Evolutionary conservation across 495 filamentous ascomycete genomes (phyloP), one percentile per base, ranked within the genome.

Genomic region (Collariella sp.): DNA sequence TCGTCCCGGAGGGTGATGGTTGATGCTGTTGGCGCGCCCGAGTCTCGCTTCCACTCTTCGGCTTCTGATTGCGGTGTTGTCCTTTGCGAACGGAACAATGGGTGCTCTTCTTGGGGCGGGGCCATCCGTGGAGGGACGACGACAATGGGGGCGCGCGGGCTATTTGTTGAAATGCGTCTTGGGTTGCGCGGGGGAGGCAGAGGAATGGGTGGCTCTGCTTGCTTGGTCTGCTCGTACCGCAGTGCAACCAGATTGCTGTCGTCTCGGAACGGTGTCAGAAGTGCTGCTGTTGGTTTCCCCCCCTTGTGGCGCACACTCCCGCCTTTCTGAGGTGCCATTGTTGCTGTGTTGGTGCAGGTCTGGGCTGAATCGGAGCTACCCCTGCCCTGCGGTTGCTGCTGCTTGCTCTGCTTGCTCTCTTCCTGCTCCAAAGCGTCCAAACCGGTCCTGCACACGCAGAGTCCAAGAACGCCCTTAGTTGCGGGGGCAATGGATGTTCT

Each of bases 161-260:
- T 26, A 5, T 36, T 52, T 3, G 61, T 46, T 15, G 54, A 56
- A 10, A 61, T 24, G 50, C 70, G 70, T 22, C 56, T 58, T 10
- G 65, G 62, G 39, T 63, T 65, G 26, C 67, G 64, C n/a, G 71
- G 69, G 24, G 72, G 70, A 52, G 75, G 72, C 20, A 80, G 65
- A 1, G 77, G 78, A 46, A 79, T 79, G 7, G 81, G 80, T 26
- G 78, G 76, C 59, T 81, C 72, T 15, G 75, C 76, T 55, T 76
- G 70, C 29, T 71, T 62, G 13, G 78, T 79, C 57, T 79, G 69
- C 57, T 81, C 76, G 65, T 83, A 83, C 16, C 77, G 73, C 43
- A 83, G 58, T 33, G 68, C 77, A 43, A 76, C 71, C 56, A 79
- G 62, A 59, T 68, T 70, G 24, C 70, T 67, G 62, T 78, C 74